Conservation (phyloP, 1,284 basidiomycete species). For the Austroboletus novae-zelandiae region DNA sequence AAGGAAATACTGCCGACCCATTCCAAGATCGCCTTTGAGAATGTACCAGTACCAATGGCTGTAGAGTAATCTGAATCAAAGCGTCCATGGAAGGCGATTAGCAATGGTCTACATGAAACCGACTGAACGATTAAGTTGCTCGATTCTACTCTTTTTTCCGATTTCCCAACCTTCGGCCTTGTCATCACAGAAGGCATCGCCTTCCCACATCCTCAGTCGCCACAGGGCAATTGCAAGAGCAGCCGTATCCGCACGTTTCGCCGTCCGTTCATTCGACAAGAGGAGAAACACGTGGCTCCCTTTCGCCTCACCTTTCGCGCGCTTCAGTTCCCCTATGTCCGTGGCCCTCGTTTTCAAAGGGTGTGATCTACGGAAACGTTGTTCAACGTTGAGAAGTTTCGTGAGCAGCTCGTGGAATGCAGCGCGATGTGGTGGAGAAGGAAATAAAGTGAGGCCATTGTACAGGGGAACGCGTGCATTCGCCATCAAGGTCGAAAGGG, state of each 20-base stretch:
- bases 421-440: slow-evolving; percentile 54
- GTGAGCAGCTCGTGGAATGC: slow-evolving; percentile 49
- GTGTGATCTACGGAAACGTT: slow-evolving; percentile 27
- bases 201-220: slow-evolving; percentile 74
- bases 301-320: slow-evolving; percentile 38
- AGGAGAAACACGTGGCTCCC: slow-evolving; percentile 71
- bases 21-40: slow-evolving; percentile 35
- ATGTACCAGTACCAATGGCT: slow-evolving; percentile 54
- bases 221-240: slow-evolving; percentile 68
- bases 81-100: background rate
- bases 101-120: background rate
- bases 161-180: slow-evolving; percentile 31
- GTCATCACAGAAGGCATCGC: slow-evolving; percentile 34
- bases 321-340: background rate
- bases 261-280: slow-evolving; percentile 46
- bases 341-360: background rate
- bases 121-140: slow-evolving; percentile 2
- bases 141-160: slow-evolving; percentile 22
- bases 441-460: slow-evolving; percentile 63
- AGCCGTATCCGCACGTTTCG: slow-evolving; percentile 54
- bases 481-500: slow-evolving; percentile 35
- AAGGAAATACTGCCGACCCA: slow-evolving; percentile 59
- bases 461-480: slow-evolving; percentile 58
- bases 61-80: slow-evolving; percentile 46
- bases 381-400: slow-evolving; percentile 49